Evolutionary conservation across 2,329 filamentous ascomycete species (phyloP).

Genomic region (Calonectria multiphialidica): DNA sequence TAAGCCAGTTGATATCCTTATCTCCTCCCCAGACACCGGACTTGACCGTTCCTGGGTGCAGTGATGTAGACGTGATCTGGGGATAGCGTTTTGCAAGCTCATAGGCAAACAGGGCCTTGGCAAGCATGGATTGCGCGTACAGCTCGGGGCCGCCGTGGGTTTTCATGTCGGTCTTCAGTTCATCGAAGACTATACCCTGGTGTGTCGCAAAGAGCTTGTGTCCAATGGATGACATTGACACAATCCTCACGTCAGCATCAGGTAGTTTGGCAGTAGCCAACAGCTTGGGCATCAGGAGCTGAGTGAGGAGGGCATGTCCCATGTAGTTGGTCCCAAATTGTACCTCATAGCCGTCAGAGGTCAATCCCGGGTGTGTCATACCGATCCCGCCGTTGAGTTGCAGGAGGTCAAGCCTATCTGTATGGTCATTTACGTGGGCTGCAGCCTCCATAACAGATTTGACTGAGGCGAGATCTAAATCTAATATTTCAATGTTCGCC

Average conservation of each 20-base stretch:
- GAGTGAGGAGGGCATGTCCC: constrained; percentile 20
- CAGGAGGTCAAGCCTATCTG: constrained; percentile 11
- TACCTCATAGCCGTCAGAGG: constrained; percentile 18
- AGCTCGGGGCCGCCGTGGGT: not conserved
- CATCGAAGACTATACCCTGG: constrained; percentile 10
- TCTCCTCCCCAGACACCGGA: not conserved
- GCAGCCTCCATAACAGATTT: constrained; percentile 12
- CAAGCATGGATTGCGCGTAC: constrained; percentile 15
- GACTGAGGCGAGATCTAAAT: constrained; percentile 15
- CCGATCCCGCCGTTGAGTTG: constrained; percentile 18
- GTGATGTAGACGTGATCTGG: not conserved
- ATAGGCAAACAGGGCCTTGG: constrained; percentile 14
- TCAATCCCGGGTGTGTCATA: not conserved
- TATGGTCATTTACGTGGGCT: constrained; percentile 9
- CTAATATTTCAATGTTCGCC: constrained; percentile 11
- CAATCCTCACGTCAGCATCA: constrained; percentile 17
- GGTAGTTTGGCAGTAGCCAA: constrained; percentile 6
- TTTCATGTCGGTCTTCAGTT: constrained; percentile 9
- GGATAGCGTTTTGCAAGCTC: constrained; percentile 14
- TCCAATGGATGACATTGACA: constrained; percentile 9
- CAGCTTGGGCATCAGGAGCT: constrained; percentile 18
- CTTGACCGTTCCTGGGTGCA: constrained; percentile 16
- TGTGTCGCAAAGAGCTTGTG: constrained; percentile 10
- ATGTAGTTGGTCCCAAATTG: constrained; percentile 22
- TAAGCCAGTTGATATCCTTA: constrained; percentile 9